Evolutionary conservation across 163 green algal species (phyloP).

Genomic region (Scenedesmus sp.): DNA sequence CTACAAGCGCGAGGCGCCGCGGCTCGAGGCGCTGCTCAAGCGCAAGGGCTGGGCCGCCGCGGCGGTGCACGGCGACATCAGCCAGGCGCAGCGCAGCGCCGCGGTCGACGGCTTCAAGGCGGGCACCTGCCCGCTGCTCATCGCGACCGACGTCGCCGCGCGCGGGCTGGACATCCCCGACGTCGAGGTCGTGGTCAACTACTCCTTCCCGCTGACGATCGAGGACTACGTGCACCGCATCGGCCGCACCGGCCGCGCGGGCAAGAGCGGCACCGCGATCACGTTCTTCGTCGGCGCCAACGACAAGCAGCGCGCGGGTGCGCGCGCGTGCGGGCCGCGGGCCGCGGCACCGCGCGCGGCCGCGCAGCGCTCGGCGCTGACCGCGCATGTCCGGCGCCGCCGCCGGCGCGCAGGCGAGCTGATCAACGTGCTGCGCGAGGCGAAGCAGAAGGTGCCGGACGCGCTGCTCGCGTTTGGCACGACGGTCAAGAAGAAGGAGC

Average conservation of each 20-base stretch:
- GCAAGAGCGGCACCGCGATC: slow-evolving; percentile 86
- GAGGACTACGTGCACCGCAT: slow-evolving; percentile 99
- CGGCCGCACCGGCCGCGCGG: slow-evolving; percentile 93
- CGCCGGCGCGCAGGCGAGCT: slow-evolving; percentile 80
- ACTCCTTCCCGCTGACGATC: slow-evolving; percentile 94
- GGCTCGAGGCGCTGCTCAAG: slow-evolving; percentile 81
- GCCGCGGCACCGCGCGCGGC: background rate
- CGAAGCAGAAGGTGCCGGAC: slow-evolving; percentile 86
- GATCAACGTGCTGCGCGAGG: slow-evolving; percentile 97
- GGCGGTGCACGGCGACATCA: slow-evolving; percentile 95
- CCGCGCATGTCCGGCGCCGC: background rate
- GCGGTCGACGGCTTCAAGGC: slow-evolving; percentile 80
- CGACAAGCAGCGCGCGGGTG: slow-evolving; percentile 79
- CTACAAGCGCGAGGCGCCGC: slow-evolving; percentile 93
- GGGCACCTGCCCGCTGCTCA: slow-evolving; percentile 79
- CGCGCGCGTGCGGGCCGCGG: background rate
- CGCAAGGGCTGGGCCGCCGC: slow-evolving; percentile 79
- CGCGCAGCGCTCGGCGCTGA: background rate
- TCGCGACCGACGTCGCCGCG: slow-evolving; percentile 94
- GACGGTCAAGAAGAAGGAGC: slow-evolving; percentile 82
- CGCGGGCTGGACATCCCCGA: slow-evolving; percentile 96
- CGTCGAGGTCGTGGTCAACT: slow-evolving; percentile 96
- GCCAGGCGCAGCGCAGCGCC: slow-evolving; percentile 78
- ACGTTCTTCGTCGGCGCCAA: slow-evolving; percentile 89
- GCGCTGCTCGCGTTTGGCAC: slow-evolving; percentile 95